phyloP scores from a whole-genome alignment of 164 flowering plant genomes.

The Saururus chinensis region DNA sequence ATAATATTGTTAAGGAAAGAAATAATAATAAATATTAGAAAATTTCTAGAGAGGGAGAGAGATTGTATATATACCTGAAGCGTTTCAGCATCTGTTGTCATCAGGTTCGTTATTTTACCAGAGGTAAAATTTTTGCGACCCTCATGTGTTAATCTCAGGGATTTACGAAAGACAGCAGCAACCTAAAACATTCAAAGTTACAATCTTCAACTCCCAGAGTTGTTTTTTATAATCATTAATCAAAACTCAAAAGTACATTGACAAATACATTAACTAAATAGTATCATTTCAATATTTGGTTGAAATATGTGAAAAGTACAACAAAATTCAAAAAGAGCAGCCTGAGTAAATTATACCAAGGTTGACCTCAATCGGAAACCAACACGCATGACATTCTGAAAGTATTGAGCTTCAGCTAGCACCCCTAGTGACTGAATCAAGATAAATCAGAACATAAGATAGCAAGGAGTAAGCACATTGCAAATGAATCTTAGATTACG shows the following conservation, averaged over 20 bases:
- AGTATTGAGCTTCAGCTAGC: conserved; percentile 85
- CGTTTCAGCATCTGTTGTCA: conserved; percentile 97
- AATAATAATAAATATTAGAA: background rate
- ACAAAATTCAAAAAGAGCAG: background rate
- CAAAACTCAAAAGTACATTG: too few relatives aligned
- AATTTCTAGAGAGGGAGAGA: background rate
- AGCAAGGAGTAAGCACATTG: background rate
- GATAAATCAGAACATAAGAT: background rate
- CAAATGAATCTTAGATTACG: background rate
- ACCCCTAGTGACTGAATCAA: conserved; percentile 67
- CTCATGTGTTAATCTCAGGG: conserved; percentile 78
- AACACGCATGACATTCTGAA: conserved; percentile 96
- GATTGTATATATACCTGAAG: conserved; percentile 52
- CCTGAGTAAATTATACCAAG: conserved; percentile 39
- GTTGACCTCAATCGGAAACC: conserved; percentile 85
- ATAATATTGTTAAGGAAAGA: background rate
- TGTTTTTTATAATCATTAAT: too few relatives aligned
- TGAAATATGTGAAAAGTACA: background rate
- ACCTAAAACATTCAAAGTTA: conserved; percentile 26
- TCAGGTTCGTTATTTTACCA: conserved; percentile 94
- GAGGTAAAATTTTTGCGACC: conserved; percentile 64
- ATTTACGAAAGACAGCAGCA: conserved; percentile 94
- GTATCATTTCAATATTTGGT: too few relatives aligned
- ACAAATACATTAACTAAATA: too few relatives aligned
- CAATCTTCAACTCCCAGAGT: too few relatives aligned